Conservation (phyloP, 768 basidiomycete species). For the Trametes villosa region DNA sequence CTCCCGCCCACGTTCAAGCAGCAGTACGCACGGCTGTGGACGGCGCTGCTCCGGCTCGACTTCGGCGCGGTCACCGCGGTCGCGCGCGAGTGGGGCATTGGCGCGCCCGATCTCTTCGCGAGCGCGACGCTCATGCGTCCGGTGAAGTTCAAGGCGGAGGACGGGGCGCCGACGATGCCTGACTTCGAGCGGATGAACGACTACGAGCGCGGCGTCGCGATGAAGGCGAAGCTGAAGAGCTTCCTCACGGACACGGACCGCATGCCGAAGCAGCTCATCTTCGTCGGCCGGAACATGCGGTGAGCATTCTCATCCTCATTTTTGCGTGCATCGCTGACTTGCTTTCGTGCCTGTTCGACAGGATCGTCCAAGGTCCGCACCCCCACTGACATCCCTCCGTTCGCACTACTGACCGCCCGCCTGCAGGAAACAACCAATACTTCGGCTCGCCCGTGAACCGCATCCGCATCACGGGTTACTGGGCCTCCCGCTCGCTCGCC, state of each 20-base stretch:
- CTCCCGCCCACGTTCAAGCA: constrained; percentile 68
- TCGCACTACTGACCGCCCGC: neutral
- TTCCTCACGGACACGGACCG: constrained; percentile 77
- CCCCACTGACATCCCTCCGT: neutral
- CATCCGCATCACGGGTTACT: constrained; percentile 86
- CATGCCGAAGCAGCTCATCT: constrained; percentile 78
- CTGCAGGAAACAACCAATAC: constrained; percentile 66
- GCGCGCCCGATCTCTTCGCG: constrained; percentile 71
- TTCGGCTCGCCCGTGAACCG: constrained; percentile 89
- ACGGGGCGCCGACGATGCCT: constrained; percentile 16
- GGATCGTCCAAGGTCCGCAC: constrained; percentile 41
- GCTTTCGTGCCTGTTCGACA: too few relatives aligned
- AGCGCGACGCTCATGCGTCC: constrained; percentile 74
- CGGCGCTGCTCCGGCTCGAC: constrained; percentile 60
- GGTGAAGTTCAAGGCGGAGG: constrained; percentile 44
- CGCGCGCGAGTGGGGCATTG: constrained; percentile 68
- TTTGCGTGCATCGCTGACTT: neutral
- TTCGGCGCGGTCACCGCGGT: constrained; percentile 54
- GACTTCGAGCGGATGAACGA: constrained; percentile 48
- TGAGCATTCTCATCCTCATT: constrained; percentile 25
- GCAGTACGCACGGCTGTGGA: constrained; percentile 83
- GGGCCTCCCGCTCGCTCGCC: constrained; percentile 72
- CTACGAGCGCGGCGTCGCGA: constrained; percentile 68
- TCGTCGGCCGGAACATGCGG: constrained; percentile 80
- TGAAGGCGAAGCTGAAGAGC: constrained; percentile 68